phyloP scores from a whole-genome alignment of 306 rosid species.

The Pyrus pyrifolia region DNA sequence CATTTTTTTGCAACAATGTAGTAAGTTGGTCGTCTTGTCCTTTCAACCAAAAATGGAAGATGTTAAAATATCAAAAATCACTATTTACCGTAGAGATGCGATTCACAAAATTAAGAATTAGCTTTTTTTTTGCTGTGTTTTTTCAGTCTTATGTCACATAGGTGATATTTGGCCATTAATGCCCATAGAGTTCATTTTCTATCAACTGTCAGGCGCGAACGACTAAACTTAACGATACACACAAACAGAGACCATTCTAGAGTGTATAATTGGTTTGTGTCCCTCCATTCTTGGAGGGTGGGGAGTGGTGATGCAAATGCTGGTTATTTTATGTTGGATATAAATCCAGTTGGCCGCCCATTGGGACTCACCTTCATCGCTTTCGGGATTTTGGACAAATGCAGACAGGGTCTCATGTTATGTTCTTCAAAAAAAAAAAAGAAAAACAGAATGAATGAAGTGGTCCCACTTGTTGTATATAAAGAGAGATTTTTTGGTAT shows the following conservation, averaged over 20 bases:
- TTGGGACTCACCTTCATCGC: neutral
- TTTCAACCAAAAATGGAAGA: too few relatives aligned
- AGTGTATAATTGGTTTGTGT: neutral
- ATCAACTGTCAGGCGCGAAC: neutral
- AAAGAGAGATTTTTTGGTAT: neutral
- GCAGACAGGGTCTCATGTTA: constrained; percentile 12
- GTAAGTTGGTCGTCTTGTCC: neutral
- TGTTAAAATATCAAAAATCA: too few relatives aligned
- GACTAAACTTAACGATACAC: neutral
- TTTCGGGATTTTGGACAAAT: constrained; percentile 14
- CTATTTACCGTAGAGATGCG: neutral
- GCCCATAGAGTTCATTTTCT: too few relatives aligned
- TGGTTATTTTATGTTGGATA: constrained; percentile 2
- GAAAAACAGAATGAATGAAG: neutral
- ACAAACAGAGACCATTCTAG: neutral
- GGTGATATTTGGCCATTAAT: neutral
- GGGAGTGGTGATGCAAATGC: neutral
- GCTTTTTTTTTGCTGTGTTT: too few relatives aligned
- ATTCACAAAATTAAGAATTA: neutral
- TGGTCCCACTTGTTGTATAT: constrained; percentile 23
- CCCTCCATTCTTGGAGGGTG: neutral
- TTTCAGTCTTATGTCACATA: neutral
- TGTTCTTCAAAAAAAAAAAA: constrained; percentile 12
- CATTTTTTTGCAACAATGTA: neutral
- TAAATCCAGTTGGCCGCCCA: neutral